Percentiles rank a stretch among this genome's conserved stretches.
Evolutionary conservation across 768 basidiomycete species (phyloP).

Genomic region (Podaxis mareebaensis): DNA sequence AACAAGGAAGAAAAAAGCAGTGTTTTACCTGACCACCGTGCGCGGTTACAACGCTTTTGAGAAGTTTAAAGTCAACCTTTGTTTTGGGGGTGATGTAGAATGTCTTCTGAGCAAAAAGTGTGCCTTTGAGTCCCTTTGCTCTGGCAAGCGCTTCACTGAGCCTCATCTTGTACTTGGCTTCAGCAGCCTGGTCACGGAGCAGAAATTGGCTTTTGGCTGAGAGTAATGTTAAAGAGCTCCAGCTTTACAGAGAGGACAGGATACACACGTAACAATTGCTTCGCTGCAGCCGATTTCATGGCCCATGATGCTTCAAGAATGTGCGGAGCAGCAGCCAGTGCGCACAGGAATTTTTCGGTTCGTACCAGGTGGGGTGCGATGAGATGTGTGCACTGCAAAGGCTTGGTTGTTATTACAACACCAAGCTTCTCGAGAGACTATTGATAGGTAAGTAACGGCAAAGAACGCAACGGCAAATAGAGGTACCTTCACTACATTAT

Average conservation of each 20-base stretch:
- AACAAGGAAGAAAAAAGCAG: background rate
- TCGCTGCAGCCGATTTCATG: conserved; percentile 52
- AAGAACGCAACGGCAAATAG: conserved; percentile 19
- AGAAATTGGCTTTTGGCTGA: conserved; percentile 65
- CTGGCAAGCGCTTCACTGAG: conserved; percentile 60
- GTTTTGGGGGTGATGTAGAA: conserved; percentile 80
- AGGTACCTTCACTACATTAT: conserved; percentile 59
- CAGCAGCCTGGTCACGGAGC: conserved; percentile 60
- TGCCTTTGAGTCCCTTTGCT: conserved; percentile 52
- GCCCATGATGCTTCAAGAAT: conserved; percentile 75
- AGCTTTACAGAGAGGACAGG: background rate
- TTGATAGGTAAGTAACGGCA: background rate
- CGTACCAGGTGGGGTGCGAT: conserved; percentile 67
- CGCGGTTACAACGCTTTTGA: conserved; percentile 69
- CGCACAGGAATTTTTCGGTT: conserved; percentile 87
- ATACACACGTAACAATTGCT: conserved; percentile 63
- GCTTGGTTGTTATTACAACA: conserved; percentile 58
- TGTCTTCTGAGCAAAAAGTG: conserved; percentile 60
- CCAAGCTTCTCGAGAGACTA: conserved; percentile 69
- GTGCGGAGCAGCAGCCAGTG: conserved; percentile 43
- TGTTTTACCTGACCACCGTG: conserved; percentile 69
- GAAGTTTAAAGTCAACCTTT: conserved; percentile 52
- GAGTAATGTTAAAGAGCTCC: conserved; percentile 1
- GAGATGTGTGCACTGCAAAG: conserved; percentile 79
- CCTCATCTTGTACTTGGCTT: conserved; percentile 66